A percentile compares a stretch with the other conserved stretches of the same genome.
Evolutionary conservation across 768 basidiomycete genomes (phyloP).

Genomic region (Xerocomellus chrysenteron): DNA sequence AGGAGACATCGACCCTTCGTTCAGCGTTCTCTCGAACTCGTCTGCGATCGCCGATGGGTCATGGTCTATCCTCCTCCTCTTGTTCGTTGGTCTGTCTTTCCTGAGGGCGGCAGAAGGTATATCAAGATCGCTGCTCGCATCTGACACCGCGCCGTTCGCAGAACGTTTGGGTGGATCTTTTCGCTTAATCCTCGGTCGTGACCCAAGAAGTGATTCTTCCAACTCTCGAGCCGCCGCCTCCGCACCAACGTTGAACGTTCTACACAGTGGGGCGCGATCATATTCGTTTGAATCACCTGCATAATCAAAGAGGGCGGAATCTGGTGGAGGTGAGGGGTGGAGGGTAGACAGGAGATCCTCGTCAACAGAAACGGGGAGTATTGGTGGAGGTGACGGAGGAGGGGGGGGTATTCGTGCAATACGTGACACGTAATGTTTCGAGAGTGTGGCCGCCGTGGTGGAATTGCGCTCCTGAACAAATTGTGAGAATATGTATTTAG

Average conservation of each 20-base stretch:
- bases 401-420: slow-evolving; percentile 46
- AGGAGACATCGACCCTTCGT: slow-evolving; percentile 39
- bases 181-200: slow-evolving; percentile 36
- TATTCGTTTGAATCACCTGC: slow-evolving; percentile 26
- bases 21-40: slow-evolving; percentile 46
- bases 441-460: slow-evolving; percentile 47
- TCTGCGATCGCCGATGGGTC: slow-evolving; percentile 40
- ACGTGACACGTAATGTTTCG: slow-evolving; percentile 39
- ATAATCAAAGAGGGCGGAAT: slow-evolving; percentile 32
- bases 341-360: slow-evolving; percentile 38
- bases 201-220: slow-evolving; percentile 54
- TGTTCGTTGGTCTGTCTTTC: slow-evolving; percentile 46
- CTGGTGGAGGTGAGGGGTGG: slow-evolving; percentile 37
- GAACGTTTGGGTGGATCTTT: slow-evolving; percentile 52
- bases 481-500: background rate
- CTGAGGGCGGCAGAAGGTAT: slow-evolving; percentile 34
- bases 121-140: slow-evolving; percentile 60
- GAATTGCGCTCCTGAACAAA: slow-evolving; percentile 66
- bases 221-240: slow-evolving; percentile 60
- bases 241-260: slow-evolving; percentile 32
- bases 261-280: slow-evolving; percentile 20
- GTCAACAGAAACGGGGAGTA: slow-evolving; percentile 30
- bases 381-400: slow-evolving; percentile 39
- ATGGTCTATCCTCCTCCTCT: slow-evolving; percentile 63
- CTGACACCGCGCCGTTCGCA: slow-evolving; percentile 49